A percentile compares a stretch with the other conserved stretches of the same genome.
phyloP scores from a whole-genome alignment of 257 asterid species.

The Linaria vulgaris region DNA sequence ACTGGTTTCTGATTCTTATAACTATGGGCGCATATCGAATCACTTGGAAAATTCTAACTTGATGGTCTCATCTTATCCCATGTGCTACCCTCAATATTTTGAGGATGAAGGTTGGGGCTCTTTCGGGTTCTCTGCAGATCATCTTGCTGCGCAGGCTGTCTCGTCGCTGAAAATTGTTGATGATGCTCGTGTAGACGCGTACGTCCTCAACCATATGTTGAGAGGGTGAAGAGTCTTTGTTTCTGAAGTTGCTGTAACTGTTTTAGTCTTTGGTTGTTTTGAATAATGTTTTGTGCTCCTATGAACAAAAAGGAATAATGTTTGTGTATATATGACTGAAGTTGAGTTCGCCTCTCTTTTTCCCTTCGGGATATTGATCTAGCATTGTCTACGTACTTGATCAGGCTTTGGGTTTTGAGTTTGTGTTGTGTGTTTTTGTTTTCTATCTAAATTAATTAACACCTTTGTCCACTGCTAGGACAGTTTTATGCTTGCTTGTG shows the following conservation, averaged over 20 bases:
- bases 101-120: slow-evolving; percentile 29
- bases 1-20: slow-evolving; percentile 25
- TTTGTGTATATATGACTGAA: slow-evolving; percentile 42
- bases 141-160: slow-evolving; percentile 44
- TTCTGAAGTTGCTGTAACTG: slow-evolving; percentile 27
- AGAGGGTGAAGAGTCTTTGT: slow-evolving; percentile 17
- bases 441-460: too few relatives aligned
- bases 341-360: slow-evolving; percentile 31
- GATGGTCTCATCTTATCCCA: slow-evolving; percentile 27
- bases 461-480: not conserved
- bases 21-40: slow-evolving; percentile 29
- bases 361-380: slow-evolving; percentile 1
- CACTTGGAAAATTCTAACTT: slow-evolving; percentile 30
- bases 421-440: not conserved
- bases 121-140: slow-evolving; percentile 29
- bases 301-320: too few relatives aligned
- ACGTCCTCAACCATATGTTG: slow-evolving; percentile 28
- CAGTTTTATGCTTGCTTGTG: not conserved
- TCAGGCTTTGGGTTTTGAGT: not conserved
- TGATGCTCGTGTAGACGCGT: slow-evolving; percentile 33
- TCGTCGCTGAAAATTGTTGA: slow-evolving; percentile 47
- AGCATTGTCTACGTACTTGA: not conserved
- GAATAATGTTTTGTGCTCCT: slow-evolving; percentile 61
- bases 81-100: slow-evolving; percentile 29
- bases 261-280: slow-evolving; percentile 24